Conservation (phyloP, 2,329 filamentous ascomycete genomes). For the Pyrenochaeta sp. region DNA sequence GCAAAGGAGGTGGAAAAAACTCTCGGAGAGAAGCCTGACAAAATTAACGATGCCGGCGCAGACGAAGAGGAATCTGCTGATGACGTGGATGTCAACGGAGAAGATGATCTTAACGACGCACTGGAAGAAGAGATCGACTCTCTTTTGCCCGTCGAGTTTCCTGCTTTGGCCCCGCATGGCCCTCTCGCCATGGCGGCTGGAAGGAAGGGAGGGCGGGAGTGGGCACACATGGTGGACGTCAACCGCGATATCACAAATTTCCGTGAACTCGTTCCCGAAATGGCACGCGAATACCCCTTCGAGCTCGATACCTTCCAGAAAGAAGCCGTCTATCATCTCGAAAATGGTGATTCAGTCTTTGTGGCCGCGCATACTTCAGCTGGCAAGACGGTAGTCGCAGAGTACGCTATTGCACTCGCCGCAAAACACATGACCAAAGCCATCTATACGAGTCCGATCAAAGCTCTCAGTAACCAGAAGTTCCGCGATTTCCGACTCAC, state of each 20-base stretch:
- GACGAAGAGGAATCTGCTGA: constrained; percentile 35
- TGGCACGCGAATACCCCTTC: constrained; percentile 96
- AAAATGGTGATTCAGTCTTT: constrained; percentile 96
- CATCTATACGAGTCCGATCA: constrained; percentile 98
- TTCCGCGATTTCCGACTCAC: constrained; percentile 90
- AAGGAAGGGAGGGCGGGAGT: constrained; percentile 81
- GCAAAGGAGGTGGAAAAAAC: constrained; percentile 74
- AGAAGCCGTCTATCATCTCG: constrained; percentile 95
- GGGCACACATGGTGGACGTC: constrained; percentile 98
- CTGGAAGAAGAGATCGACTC: constrained; percentile 76
- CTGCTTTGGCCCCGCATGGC: constrained; percentile 85
- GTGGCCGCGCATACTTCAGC: constrained; percentile 97
- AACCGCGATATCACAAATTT: constrained; percentile 95
- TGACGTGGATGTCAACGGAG: constrained; percentile 30
- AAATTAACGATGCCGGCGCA: constrained; percentile 26
- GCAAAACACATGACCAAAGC: constrained; percentile 99
- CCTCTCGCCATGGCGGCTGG: constrained; percentile 74
- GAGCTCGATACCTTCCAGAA: constrained; percentile 98
- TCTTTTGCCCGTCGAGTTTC: constrained; percentile 89
- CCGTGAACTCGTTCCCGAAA: constrained; percentile 88
- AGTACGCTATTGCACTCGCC: constrained; percentile 95
- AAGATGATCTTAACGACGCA: constrained; percentile 55
- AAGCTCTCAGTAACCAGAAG: constrained; percentile 97
- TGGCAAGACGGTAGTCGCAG: constrained; percentile 96
- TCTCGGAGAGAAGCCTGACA: constrained; percentile 59